Conservation (phyloP, 2,329 filamentous ascomycete genomes). For the Chaetomium sp. region DNA sequence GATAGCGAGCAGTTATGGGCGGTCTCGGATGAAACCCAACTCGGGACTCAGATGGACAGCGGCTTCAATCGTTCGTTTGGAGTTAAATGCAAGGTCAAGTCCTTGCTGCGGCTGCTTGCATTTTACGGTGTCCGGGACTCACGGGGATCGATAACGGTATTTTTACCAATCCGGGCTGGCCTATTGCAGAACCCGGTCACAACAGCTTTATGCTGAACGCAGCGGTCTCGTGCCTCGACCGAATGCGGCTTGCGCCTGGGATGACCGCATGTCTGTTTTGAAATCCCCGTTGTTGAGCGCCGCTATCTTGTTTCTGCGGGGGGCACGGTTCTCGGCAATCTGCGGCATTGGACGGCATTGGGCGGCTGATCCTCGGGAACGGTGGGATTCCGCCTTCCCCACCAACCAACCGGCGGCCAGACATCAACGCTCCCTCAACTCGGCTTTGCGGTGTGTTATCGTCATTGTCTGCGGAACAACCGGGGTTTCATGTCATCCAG, state of each 20-base stretch:
- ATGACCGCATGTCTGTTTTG: slow-evolving; percentile 1
- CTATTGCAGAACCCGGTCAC: slow-evolving; percentile 7
- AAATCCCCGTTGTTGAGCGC: background rate
- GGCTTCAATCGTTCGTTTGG: too few relatives aligned
- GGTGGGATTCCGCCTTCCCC: slow-evolving; percentile 24
- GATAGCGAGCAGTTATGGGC: too few relatives aligned
- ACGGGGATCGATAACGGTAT: background rate
- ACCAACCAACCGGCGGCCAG: slow-evolving; percentile 10
- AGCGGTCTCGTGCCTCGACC: slow-evolving; percentile 13
- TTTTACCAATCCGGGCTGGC: slow-evolving; percentile 4
- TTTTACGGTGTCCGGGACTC: background rate
- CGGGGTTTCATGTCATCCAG: slow-evolving; percentile 8
- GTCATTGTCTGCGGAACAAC: slow-evolving; percentile 12
- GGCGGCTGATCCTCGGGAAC: slow-evolving; percentile 14
- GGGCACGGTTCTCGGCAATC: slow-evolving; percentile 23
- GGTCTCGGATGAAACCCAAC: too few relatives aligned
- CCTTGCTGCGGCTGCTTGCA: background rate
- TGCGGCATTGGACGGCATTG: slow-evolving; percentile 29
- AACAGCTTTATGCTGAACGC: slow-evolving; percentile 8
- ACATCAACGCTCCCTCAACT: slow-evolving; percentile 10
- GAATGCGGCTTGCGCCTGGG: background rate
- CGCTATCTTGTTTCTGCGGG: background rate
- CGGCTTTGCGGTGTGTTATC: slow-evolving; percentile 15
- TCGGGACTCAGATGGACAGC: too few relatives aligned
- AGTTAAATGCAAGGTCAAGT: too few relatives aligned